A percentile compares a stretch with the other conserved stretches of the same genome.
Conservation (phyloP, 2,329 filamentous ascomycete species). For the Blumeria graminis region DNA sequence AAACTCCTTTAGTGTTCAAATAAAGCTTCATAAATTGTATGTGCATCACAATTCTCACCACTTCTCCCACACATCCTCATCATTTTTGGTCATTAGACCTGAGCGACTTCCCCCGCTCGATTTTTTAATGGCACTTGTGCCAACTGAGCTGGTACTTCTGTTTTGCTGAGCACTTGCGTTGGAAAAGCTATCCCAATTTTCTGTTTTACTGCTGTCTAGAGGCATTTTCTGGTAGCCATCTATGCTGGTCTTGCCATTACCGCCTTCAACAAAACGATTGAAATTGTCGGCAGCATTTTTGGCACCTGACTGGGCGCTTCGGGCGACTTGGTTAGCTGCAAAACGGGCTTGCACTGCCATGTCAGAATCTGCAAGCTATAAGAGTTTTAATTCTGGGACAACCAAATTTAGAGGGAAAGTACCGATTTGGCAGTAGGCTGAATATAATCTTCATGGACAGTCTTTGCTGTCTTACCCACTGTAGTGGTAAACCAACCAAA, state of each 20-base stretch:
- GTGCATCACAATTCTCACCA: slow-evolving; percentile 7
- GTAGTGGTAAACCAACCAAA: slow-evolving; percentile 86
- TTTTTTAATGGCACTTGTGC: slow-evolving; percentile 14
- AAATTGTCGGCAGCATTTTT: slow-evolving; percentile 57
- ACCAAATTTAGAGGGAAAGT: slow-evolving; percentile 13
- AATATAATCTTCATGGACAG: slow-evolving; percentile 73
- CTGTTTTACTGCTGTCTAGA: slow-evolving; percentile 38
- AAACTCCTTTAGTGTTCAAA: too few species aligned
- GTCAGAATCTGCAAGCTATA: slow-evolving; percentile 55
- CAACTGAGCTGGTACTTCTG: slow-evolving; percentile 10
- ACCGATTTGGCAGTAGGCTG: slow-evolving; percentile 82
- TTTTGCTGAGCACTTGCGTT: background rate
- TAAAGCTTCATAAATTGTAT: too few species aligned
- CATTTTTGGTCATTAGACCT: slow-evolving; percentile 17
- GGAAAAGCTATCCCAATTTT: slow-evolving; percentile 79
- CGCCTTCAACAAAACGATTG: slow-evolving; percentile 69
- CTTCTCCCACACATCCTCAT: slow-evolving; percentile 37
- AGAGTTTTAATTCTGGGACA: slow-evolving; percentile 1
- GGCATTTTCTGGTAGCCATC: slow-evolving; percentile 16
- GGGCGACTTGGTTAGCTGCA: slow-evolving; percentile 39
- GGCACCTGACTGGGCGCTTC: slow-evolving; percentile 43
- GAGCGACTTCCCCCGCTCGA: slow-evolving; percentile 4
- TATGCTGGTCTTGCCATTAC: slow-evolving; percentile 14
- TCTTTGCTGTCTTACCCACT: slow-evolving; percentile 75
- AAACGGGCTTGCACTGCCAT: slow-evolving; percentile 42